Evolutionary conservation across 2,329 filamentous ascomycete species (phyloP).

Genomic region (Exophiala mesophila): DNA sequence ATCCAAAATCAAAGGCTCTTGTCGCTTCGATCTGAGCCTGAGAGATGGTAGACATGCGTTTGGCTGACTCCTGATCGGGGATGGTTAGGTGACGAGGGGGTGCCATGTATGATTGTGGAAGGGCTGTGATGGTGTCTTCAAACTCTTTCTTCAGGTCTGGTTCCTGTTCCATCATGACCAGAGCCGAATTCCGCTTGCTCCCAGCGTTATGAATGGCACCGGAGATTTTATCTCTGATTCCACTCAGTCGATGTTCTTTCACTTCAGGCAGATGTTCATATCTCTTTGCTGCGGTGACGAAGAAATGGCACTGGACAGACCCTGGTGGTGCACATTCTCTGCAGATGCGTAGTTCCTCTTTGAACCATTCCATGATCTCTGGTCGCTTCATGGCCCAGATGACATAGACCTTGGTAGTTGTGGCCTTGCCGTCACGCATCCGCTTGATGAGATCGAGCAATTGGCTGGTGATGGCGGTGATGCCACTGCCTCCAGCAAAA

Average conservation of each 20-base stretch:
- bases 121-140: slow-evolving; percentile 76
- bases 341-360: slow-evolving; percentile 88
- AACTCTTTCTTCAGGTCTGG: slow-evolving; percentile 62
- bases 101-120: slow-evolving; percentile 54
- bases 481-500: slow-evolving; percentile 89
- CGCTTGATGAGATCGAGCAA: slow-evolving; percentile 90
- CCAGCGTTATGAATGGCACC: slow-evolving; percentile 82
- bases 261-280: slow-evolving; percentile 28
- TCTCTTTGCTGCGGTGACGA: slow-evolving; percentile 74
- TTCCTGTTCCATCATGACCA: slow-evolving; percentile 78
- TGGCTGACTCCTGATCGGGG: slow-evolving; percentile 7
- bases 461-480: slow-evolving; percentile 89
- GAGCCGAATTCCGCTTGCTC: slow-evolving; percentile 76
- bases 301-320: slow-evolving; percentile 89
- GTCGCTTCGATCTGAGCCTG: slow-evolving; percentile 22
- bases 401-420: slow-evolving; percentile 83
- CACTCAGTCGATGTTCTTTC: slow-evolving; percentile 48
- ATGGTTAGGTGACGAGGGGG: slow-evolving; percentile 21
- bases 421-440: slow-evolving; percentile 90
- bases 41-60: slow-evolving; percentile 18
- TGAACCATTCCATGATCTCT: slow-evolving; percentile 97
- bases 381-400: slow-evolving; percentile 91
- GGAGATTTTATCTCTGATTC: slow-evolving; percentile 79
- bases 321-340: slow-evolving; percentile 83
- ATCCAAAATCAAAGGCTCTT: slow-evolving; percentile 67